Conservation (phyloP, 345 rosid species). For the Rhodamnia argentea region DNA sequence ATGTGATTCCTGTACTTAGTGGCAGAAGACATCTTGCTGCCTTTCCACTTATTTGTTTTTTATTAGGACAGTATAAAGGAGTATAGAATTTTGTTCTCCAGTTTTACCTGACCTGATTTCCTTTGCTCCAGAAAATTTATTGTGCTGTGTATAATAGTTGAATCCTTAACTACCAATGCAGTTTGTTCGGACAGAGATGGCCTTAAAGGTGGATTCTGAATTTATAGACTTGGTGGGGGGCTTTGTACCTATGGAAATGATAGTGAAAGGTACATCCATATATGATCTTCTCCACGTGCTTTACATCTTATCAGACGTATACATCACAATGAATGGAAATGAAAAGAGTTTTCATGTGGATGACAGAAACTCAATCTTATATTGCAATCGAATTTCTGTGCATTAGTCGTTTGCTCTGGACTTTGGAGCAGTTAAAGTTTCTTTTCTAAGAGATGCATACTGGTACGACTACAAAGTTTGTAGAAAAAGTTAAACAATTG, state of each 20-base stretch:
- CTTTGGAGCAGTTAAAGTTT: neutral
- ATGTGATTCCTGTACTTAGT: neutral
- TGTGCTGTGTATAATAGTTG: neutral
- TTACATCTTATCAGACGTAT: neutral
- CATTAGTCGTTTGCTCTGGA: neutral
- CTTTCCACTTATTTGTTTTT: neutral
- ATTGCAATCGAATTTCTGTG: neutral
- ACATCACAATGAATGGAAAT: neutral
- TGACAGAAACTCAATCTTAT: neutral
- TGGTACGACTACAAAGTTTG: neutral
- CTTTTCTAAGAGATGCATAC: neutral
- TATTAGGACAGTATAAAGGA: neutral
- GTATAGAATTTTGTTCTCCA: neutral
- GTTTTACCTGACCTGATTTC: neutral
- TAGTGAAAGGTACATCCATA: slow-evolving; percentile 51
- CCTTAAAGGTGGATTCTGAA: slow-evolving; percentile 3
- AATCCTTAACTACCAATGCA: slow-evolving; percentile 21
- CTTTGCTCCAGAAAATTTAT: neutral
- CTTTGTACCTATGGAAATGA: slow-evolving; percentile 63
- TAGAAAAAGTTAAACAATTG: neutral
- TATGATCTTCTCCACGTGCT: neutral
- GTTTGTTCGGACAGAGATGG: slow-evolving; percentile 77
- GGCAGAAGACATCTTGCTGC: neutral
- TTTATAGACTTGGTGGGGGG: slow-evolving; percentile 49
- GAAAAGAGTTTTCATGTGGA: too few relatives aligned